phyloP scores from a whole-genome alignment of 306 rosid genomes.

The Vigna radiata region DNA sequence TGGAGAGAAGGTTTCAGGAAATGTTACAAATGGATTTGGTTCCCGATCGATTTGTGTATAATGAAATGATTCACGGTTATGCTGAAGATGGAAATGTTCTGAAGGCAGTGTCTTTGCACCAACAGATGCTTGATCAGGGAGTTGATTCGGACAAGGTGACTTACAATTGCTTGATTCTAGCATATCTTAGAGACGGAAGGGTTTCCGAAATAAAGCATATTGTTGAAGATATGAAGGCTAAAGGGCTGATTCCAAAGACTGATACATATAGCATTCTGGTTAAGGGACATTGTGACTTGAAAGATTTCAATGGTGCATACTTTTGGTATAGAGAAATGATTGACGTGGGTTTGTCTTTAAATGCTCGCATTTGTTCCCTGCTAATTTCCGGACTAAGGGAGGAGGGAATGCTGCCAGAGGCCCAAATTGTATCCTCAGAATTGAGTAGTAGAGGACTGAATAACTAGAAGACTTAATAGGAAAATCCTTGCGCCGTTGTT shows the following conservation, averaged over 20 bases:
- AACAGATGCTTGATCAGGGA: constrained; percentile 66
- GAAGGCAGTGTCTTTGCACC: constrained; percentile 63
- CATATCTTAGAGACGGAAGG: constrained; percentile 58
- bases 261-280: constrained; percentile 78
- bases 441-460: constrained; percentile 55
- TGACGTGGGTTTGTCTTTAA: constrained; percentile 55
- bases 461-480: constrained; percentile 34
- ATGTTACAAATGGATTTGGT: constrained; percentile 60
- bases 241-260: constrained; percentile 67
- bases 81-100: constrained; percentile 63
- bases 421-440: constrained; percentile 63
- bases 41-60: constrained; percentile 71
- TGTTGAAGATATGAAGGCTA: constrained; percentile 74
- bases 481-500: constrained; percentile 40
- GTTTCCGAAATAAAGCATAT: constrained; percentile 59
- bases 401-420: constrained; percentile 70
- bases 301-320: constrained; percentile 73
- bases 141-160: constrained; percentile 70
- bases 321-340: constrained; percentile 77
- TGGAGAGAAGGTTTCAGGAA: constrained; percentile 63
- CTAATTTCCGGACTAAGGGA: constrained; percentile 70
- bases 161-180: constrained; percentile 82
- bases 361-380: constrained; percentile 45
- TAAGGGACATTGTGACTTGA: constrained; percentile 69
- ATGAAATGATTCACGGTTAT: constrained; percentile 58